These are phyloP conservation scores for Solanum pimpinellifolium DNA, from an alignment of 257 asterid genomes.

Conservation along the genomic window DNA sequence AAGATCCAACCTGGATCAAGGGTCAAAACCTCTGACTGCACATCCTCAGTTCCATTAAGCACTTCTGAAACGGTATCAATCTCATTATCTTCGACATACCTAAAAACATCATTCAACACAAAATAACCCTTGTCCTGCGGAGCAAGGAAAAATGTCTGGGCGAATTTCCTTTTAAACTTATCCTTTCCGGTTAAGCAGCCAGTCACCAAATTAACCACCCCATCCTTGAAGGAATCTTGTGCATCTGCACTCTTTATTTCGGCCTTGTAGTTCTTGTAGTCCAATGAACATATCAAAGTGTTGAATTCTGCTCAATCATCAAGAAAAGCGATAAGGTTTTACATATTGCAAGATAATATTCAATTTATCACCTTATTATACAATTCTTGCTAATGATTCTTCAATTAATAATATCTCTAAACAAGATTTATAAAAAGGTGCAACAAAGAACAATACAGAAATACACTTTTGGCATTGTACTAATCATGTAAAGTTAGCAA, in stretches of 20 bases:
- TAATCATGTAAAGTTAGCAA: too few species aligned
- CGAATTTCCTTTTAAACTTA: slow-evolving; percentile 49
- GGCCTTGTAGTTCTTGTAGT: too few species aligned
- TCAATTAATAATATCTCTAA: too few species aligned
- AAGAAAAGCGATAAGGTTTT: background rate
- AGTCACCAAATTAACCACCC: slow-evolving; percentile 74
- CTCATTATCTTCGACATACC: slow-evolving; percentile 57
- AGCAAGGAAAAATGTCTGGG: slow-evolving; percentile 89
- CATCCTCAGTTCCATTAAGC: slow-evolving; percentile 24
- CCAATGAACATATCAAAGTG: slow-evolving; percentile 29
- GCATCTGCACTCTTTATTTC: too few species aligned
- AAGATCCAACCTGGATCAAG: slow-evolving; percentile 44
- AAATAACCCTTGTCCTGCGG: slow-evolving; percentile 90
- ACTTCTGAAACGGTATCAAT: slow-evolving; percentile 12
- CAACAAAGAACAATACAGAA: too few species aligned
- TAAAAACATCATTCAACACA: slow-evolving; percentile 70
- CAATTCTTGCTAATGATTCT: too few species aligned
- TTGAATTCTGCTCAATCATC: slow-evolving; percentile 46
- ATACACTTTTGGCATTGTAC: too few species aligned
- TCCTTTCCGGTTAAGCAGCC: slow-evolving; percentile 86
- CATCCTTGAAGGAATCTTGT: slow-evolving; percentile 14
- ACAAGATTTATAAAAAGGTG: too few species aligned
- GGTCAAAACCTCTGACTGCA: slow-evolving; percentile 19
- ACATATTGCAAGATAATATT: background rate
- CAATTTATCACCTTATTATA: too few species aligned